Conservation (phyloP, 192 early-diverging fungal genomes). For the Gonapodya prolifera region DNA sequence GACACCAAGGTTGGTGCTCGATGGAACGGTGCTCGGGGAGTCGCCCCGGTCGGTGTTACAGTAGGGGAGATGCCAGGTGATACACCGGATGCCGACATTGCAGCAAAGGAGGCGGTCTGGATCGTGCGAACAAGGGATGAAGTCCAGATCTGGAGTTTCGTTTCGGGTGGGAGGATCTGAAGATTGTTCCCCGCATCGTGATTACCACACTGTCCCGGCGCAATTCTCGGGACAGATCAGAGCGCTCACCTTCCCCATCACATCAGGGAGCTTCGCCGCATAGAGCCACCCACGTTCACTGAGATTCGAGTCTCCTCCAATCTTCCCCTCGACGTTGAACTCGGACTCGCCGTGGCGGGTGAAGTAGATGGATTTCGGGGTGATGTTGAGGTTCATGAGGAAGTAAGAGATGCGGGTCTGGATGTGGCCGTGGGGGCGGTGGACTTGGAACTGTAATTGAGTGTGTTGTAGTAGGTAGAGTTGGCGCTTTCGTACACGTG, state of each 20-base stretch:
- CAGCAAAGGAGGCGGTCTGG: constrained; percentile 50
- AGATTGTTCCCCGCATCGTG: too few species aligned
- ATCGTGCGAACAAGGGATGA: constrained; percentile 88
- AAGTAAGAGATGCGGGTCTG: constrained; percentile 96
- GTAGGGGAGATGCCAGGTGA: neutral
- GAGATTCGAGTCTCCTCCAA: constrained; percentile 90
- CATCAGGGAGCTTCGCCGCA: constrained; percentile 65
- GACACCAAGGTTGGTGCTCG: constrained; percentile 28
- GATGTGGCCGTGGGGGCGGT: constrained; percentile 89
- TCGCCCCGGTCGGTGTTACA: neutral
- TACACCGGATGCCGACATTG: neutral
- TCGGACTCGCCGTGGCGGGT: constrained; percentile 85
- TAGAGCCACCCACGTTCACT: constrained; percentile 78
- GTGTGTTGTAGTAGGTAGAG: neutral
- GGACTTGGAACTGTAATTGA: constrained; percentile 72
- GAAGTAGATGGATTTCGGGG: constrained; percentile 86
- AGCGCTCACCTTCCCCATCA: constrained; percentile 48
- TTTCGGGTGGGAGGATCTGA: constrained; percentile 17
- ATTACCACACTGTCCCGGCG: neutral
- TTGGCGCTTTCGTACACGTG: too few species aligned
- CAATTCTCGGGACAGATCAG: too few species aligned
- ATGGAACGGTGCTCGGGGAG: neutral
- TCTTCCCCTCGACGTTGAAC: constrained; percentile 81
- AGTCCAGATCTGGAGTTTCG: constrained; percentile 68
- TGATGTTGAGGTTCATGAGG: constrained; percentile 98